Evolutionary conservation across 129 eudicot genomes (phyloP).

Genomic region (Logfia minima): DNA sequence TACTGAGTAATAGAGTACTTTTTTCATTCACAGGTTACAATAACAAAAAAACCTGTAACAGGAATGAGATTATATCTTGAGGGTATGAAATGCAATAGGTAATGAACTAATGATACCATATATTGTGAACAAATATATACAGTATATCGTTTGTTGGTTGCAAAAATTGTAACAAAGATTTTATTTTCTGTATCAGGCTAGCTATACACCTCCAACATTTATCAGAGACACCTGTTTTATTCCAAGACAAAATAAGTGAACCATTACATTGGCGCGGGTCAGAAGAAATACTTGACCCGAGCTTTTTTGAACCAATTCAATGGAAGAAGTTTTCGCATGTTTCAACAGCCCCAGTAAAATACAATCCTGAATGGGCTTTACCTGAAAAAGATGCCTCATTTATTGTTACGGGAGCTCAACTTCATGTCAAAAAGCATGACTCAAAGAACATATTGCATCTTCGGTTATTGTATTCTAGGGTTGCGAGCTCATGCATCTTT

Average conservation of each 20-base stretch:
- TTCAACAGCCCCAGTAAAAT: slow-evolving; percentile 74
- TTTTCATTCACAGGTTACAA: slow-evolving; percentile 49
- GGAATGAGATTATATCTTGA: slow-evolving; percentile 88
- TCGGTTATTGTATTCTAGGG: slow-evolving; percentile 61
- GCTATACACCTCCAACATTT: slow-evolving; percentile 85
- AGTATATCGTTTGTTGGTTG: not conserved
- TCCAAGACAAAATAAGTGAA: slow-evolving; percentile 47
- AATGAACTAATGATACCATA: not conserved
- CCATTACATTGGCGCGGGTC: slow-evolving; percentile 69
- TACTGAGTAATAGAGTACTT: not conserved
- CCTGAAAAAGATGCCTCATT: slow-evolving; percentile 38
- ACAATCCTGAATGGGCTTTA: slow-evolving; percentile 51
- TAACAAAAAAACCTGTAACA: slow-evolving; percentile 66
- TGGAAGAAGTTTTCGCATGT: slow-evolving; percentile 74
- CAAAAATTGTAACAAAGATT: not conserved
- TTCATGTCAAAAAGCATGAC: slow-evolving; percentile 58
- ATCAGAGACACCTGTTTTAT: slow-evolving; percentile 58
- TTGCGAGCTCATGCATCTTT: slow-evolving; percentile 43
- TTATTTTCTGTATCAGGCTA: slow-evolving; percentile 46
- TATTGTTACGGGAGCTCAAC: slow-evolving; percentile 89
- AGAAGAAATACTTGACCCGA: slow-evolving; percentile 42
- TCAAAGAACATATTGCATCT: slow-evolving; percentile 65
- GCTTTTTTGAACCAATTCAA: slow-evolving; percentile 65
- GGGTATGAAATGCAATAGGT: slow-evolving; percentile 86
- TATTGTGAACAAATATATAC: not conserved